Percentiles rank a stretch among this genome's conserved stretches.
Evolutionary conservation across 805 yeast species (phyloP).

Genomic region (Saturnispora kantuleensis): DNA sequence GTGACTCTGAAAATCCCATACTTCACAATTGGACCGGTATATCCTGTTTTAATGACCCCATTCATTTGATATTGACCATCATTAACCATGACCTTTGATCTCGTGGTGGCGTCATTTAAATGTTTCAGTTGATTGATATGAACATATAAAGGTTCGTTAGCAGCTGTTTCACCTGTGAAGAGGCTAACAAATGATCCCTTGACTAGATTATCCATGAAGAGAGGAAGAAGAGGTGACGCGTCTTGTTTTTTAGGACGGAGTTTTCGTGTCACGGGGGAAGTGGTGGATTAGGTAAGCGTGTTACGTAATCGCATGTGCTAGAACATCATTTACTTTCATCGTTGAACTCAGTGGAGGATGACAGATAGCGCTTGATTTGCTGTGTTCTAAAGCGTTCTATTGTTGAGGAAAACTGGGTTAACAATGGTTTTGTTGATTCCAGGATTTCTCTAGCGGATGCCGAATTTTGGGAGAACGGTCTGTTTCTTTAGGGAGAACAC

Average conservation of each 20-base stretch:
- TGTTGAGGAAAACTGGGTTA: too few relatives aligned
- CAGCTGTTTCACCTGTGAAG: constrained; percentile 15
- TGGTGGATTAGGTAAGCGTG: not conserved
- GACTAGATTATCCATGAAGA: constrained; percentile 14
- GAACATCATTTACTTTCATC: too few relatives aligned
- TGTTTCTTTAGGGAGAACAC: too few relatives aligned
- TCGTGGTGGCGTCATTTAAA: constrained; percentile 30
- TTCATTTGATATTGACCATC: constrained; percentile 45
- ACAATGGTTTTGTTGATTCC: too few relatives aligned
- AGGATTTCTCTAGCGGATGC: too few relatives aligned
- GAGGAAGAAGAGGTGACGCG: not conserved
- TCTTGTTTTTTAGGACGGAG: not conserved
- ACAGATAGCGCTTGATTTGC: too few relatives aligned
- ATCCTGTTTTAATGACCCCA: constrained; percentile 36
- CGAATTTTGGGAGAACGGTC: too few relatives aligned
- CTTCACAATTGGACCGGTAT: constrained; percentile 21
- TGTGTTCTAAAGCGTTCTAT: too few relatives aligned
- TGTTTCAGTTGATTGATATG: constrained; percentile 26
- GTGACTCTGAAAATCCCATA: constrained; percentile 16
- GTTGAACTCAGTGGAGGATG: too few relatives aligned
- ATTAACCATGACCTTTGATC: constrained; percentile 37
- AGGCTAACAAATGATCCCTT: constrained; percentile 19
- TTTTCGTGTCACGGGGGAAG: not conserved
- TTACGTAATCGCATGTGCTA: too few relatives aligned
- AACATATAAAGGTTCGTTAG: constrained; percentile 16